Base-by-base conservation (phyloP, 2,329 filamentous ascomycete species). In the Talaromyces sp. region DNA sequence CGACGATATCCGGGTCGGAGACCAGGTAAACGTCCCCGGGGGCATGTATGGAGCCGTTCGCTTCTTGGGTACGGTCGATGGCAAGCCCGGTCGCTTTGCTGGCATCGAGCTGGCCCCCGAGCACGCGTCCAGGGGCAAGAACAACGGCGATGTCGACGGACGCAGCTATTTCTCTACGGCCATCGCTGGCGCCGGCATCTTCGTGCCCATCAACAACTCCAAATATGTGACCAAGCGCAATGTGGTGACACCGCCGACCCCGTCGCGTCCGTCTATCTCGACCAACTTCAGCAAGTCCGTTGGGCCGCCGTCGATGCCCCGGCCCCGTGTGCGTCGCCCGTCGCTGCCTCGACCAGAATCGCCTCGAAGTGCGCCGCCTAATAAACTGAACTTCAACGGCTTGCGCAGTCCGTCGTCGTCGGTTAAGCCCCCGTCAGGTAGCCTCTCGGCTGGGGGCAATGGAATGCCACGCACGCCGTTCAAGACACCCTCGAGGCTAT, bases 141-240 rank as follows among this genome's bases (percentile, higher is more conserved):
- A 99, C 72, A 96, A 85, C 70, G 95, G 95, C 65, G 93, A 96
- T 75, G 95, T 98, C 59, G 93, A 98, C 68, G 95, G 93, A 47
- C 81, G 80, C 62, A 80, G 80, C 60, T 99, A 99, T 77, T 99
- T 99, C 74, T 83, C 81, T 39, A 96, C 95, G 11, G 83, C 84
- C 3, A 78, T 88, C 25, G 85, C 91, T 0, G 92, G 92, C 64
- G 87, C 95, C 2, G 95, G 95, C 63, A 98, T 99, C 70, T 99
- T 99, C 73, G 83, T 99, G 15, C 95, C 95, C 3, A 80, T 95
- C 17, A 86, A 88, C 73, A 95, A 96, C 74, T 91, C 91, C 36
- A 82, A 76, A 65, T 78, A 77, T 64, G 73, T 78, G 84, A 71
- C 90, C 85, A 75, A 88, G 86, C 71, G 85, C 84, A 56, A 85